Evolutionary conservation across 2,329 filamentous ascomycete genomes (phyloP).

Genomic region (Phyllosticta citrichinensis): DNA sequence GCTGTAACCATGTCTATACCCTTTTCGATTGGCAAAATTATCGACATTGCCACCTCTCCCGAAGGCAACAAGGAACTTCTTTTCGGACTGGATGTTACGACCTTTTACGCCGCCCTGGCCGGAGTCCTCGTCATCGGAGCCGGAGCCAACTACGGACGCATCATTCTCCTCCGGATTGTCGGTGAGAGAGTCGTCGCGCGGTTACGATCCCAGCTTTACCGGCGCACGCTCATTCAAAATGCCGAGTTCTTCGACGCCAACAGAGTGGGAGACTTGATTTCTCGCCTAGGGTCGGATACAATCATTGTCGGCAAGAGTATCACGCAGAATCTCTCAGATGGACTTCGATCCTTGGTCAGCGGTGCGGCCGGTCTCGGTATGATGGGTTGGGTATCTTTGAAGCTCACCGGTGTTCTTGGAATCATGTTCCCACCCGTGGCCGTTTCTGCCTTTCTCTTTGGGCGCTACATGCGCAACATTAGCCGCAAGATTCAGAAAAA

Average conservation of each 20-base stretch:
- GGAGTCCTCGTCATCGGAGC: slow-evolving; percentile 71
- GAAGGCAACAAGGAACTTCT: slow-evolving; percentile 54
- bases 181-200: slow-evolving; percentile 90
- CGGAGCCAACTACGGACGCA: slow-evolving; percentile 83
- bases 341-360: slow-evolving; percentile 81
- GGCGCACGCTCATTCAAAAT: slow-evolving; percentile 89
- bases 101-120: slow-evolving; percentile 78
- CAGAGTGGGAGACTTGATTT: slow-evolving; percentile 90
- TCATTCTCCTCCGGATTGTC: slow-evolving; percentile 85
- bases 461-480: slow-evolving; percentile 75
- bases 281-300: slow-evolving; percentile 87
- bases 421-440: slow-evolving; percentile 87
- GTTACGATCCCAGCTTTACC: slow-evolving; percentile 79
- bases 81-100: slow-evolving; percentile 73
- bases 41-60: slow-evolving; percentile 78
- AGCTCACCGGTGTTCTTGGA: slow-evolving; percentile 77
- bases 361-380: slow-evolving; percentile 80
- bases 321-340: slow-evolving; percentile 94
- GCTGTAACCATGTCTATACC: slow-evolving; percentile 92
- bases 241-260: slow-evolving; percentile 99
- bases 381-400: slow-evolving; percentile 92
- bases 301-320: slow-evolving; percentile 98
- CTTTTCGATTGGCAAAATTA: slow-evolving; percentile 89
- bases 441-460: slow-evolving; percentile 83
- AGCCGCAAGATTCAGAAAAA: slow-evolving; percentile 92